These are phyloP conservation scores for Boechera retrofracta DNA, from an alignment of 345 rosid genomes.

Conservation along the genomic window DNA sequence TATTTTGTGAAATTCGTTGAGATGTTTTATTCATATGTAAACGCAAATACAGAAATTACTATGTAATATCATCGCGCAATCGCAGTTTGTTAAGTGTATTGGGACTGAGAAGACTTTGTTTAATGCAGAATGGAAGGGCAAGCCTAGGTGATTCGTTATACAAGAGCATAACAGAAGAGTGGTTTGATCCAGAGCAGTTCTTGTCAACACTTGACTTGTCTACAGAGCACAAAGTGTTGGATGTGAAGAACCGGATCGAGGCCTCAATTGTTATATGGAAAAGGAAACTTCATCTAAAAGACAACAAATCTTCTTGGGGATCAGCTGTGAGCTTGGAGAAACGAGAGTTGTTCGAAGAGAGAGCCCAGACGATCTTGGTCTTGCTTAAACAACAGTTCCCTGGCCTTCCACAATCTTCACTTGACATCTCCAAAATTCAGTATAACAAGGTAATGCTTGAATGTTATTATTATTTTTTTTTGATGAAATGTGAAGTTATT, in stretches of 20 bases:
- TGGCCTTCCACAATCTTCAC: conserved; percentile 77
- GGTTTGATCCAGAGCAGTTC: conserved; percentile 76
- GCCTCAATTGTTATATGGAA: conserved; percentile 89
- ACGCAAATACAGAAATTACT: too few relatives aligned
- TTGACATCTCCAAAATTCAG: conserved; percentile 83
- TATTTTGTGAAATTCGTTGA: too few relatives aligned
- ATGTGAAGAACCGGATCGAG: conserved; percentile 84
- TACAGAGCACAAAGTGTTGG: conserved; percentile 76
- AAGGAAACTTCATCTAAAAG: conserved; percentile 75
- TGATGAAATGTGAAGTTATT: too few relatives aligned
- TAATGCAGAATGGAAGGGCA: conserved; percentile 68
- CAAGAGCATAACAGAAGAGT: conserved; percentile 77
- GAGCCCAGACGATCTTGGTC: conserved; percentile 74
- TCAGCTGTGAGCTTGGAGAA: conserved; percentile 86
- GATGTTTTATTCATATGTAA: too few relatives aligned
- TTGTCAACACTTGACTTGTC: conserved; percentile 71
- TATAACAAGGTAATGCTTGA: conserved; percentile 58
- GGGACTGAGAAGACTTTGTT: background rate
- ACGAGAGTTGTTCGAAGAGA: conserved; percentile 85
- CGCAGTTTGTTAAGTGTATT: too few relatives aligned
- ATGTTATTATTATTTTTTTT: background rate
- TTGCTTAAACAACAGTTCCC: conserved; percentile 81
- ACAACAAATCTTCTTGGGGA: conserved; percentile 82
- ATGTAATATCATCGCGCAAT: too few relatives aligned
- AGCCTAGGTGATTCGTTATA: conserved; percentile 85